Evolutionary conservation across 306 rosid species (phyloP).

Genomic region (Cucurbita pepo): DNA sequence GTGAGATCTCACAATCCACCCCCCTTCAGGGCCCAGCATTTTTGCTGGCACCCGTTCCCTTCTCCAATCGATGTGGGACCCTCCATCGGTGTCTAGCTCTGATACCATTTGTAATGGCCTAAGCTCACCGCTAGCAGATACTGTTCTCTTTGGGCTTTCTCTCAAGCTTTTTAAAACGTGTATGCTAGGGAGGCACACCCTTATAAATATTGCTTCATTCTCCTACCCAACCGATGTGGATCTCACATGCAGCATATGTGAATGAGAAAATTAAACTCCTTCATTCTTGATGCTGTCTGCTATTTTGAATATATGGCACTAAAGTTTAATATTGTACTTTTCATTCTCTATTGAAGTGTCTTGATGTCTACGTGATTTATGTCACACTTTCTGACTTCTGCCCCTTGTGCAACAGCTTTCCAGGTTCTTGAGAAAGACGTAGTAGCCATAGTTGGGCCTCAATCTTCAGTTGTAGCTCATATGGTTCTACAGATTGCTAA

Average conservation of each 20-base stretch:
- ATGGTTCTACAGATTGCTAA: slow-evolving; percentile 62
- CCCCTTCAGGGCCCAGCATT: no score
- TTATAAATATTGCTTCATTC: no score
- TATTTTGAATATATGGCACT: not conserved
- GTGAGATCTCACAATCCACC: no score
- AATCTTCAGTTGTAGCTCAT: slow-evolving; percentile 71
- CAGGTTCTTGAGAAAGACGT: slow-evolving; percentile 57
- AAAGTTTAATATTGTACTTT: not conserved
- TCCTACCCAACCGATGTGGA: no score
- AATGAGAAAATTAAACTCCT: not conserved
- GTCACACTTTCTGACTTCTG: not conserved
- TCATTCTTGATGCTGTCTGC: not conserved
- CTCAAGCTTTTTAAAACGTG: no score
- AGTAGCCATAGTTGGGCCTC: slow-evolving; percentile 75
- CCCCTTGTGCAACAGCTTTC: slow-evolving; percentile 37
- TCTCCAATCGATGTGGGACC: no score
- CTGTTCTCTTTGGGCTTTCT: no score
- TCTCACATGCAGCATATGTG: not conserved
- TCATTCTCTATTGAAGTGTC: not conserved
- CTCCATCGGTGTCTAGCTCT: no score
- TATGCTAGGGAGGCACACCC: no score
- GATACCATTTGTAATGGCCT: no score
- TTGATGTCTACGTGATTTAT: slow-evolving; percentile 10
- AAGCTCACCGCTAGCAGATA: no score
- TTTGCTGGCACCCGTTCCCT: no score